A percentile compares a stretch with the other conserved stretches of the same genome.
Evolutionary conservation across 345 rosid genomes (phyloP).

Genomic region (Bruguiera gymnorhiza): DNA sequence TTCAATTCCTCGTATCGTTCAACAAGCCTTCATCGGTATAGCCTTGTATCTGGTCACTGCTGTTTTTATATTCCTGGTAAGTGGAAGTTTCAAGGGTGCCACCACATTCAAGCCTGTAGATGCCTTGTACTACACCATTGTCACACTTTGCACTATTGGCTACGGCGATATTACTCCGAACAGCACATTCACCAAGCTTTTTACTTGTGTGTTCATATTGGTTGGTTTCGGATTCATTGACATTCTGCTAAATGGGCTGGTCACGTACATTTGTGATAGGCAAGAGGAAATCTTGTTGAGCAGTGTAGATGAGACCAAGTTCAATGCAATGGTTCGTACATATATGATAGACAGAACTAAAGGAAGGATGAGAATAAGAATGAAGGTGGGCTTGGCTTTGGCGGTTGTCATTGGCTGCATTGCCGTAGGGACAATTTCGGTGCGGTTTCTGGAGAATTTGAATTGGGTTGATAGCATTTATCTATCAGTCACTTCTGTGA

Average conservation of each 20-base stretch:
- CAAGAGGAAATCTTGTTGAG: constrained; percentile 56
- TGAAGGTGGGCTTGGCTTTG: constrained; percentile 53
- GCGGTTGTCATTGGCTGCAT: constrained; percentile 44
- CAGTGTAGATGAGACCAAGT: constrained; percentile 44
- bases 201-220: constrained; percentile 51
- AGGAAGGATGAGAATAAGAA: constrained; percentile 66
- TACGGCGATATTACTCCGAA: constrained; percentile 68
- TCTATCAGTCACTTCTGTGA: constrained; percentile 61
- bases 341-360: constrained; percentile 55
- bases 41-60: constrained; percentile 42
- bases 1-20: constrained; percentile 45
- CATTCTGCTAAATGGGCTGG: constrained; percentile 57
- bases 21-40: constrained; percentile 49
- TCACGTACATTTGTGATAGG: constrained; percentile 56
- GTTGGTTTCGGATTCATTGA: constrained; percentile 64
- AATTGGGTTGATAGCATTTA: constrained; percentile 66
- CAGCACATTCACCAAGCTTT: constrained; percentile 49
- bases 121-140: constrained; percentile 61
- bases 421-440: constrained; percentile 42
- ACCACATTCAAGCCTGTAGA: constrained; percentile 47
- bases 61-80: constrained; percentile 26
- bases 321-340: constrained; percentile 42
- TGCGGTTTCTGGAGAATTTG: constrained; percentile 43
- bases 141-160: constrained; percentile 67
- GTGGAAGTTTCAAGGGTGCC: constrained; percentile 42